Percentiles rank a stretch among this genome's conserved stretches.
These are phyloP conservation scores for Petrea volubilis DNA, from an alignment of 257 asterid species.

Conservation along the genomic window DNA sequence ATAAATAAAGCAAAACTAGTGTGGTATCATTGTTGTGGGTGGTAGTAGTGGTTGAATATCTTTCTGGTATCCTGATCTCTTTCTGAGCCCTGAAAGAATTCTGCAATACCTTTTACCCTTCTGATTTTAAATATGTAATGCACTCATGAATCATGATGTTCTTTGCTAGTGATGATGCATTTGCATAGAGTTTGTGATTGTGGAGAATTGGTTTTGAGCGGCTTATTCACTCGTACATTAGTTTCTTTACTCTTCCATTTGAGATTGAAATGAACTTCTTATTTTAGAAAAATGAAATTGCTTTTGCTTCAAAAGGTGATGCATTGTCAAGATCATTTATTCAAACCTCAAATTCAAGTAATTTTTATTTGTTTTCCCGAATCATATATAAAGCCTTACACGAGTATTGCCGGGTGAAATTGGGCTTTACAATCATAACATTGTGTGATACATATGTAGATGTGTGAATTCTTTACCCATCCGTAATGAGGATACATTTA, in stretches of 20 bases:
- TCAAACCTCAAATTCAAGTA: not conserved
- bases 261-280: slow-evolving; percentile 17
- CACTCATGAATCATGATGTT: not conserved
- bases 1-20: not conserved
- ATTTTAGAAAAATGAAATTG: not conserved
- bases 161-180: slow-evolving; percentile 10
- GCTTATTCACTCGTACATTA: not conserved
- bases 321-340: not conserved
- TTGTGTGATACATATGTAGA: not conserved
- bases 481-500: not conserved
- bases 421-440: not conserved
- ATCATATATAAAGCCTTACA: slow-evolving; percentile 6
- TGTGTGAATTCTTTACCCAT: not conserved
- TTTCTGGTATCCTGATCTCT: slow-evolving; percentile 14
- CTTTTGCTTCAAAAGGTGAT: not conserved
- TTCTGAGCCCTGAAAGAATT: slow-evolving; percentile 7
- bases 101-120: not conserved
- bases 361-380: not conserved
- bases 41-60: not conserved
- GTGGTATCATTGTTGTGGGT: slow-evolving; percentile 3
- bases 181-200: slow-evolving; percentile 2
- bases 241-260: slow-evolving; percentile 8
- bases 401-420: slow-evolving; percentile 17
- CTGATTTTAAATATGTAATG: slow-evolving; percentile 6
- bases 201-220: not conserved